These are phyloP conservation scores for Rhinocladiella similis DNA, from an alignment of 2,329 filamentous ascomycete species.

Conservation along the genomic window DNA sequence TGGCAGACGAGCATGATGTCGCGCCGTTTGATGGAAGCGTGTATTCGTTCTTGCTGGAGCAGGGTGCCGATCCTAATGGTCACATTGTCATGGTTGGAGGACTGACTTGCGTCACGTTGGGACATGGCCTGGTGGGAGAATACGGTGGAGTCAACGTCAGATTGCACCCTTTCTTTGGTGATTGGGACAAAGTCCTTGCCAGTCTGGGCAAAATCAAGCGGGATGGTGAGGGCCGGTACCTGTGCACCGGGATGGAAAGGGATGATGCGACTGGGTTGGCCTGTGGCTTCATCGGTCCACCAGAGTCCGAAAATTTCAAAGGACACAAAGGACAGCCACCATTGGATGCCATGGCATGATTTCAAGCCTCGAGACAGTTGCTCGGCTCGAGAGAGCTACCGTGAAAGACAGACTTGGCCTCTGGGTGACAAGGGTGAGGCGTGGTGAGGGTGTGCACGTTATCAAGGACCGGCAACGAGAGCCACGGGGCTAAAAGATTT, in stretches of 20 bases:
- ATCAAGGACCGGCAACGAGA: no score
- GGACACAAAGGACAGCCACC: no score
- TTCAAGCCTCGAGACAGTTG: no score
- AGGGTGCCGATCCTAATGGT: constrained; percentile 28
- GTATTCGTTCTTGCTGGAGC: constrained; percentile 59
- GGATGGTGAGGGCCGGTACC: constrained; percentile 43
- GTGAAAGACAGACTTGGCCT: no score
- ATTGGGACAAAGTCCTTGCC: constrained; percentile 47
- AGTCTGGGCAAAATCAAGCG: constrained; percentile 40
- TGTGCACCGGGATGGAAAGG: constrained; percentile 47
- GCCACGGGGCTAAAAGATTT: no score
- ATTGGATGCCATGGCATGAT: no score
- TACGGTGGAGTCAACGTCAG: constrained; percentile 51
- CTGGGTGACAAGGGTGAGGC: no score
- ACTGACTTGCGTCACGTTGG: constrained; percentile 58
- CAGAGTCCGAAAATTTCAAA: not conserved
- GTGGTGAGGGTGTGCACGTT: no score
- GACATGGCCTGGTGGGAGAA: constrained; percentile 54
- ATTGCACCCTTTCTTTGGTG: constrained; percentile 57
- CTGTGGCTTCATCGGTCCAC: constrained; percentile 21
- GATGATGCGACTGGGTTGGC: constrained; percentile 40
- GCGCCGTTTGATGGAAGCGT: constrained; percentile 50
- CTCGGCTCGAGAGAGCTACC: no score
- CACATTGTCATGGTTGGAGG: constrained; percentile 50
- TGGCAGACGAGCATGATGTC: constrained; percentile 30